phyloP scores from a whole-genome alignment of 306 rosid species.

The Gastrolobium villosum region DNA sequence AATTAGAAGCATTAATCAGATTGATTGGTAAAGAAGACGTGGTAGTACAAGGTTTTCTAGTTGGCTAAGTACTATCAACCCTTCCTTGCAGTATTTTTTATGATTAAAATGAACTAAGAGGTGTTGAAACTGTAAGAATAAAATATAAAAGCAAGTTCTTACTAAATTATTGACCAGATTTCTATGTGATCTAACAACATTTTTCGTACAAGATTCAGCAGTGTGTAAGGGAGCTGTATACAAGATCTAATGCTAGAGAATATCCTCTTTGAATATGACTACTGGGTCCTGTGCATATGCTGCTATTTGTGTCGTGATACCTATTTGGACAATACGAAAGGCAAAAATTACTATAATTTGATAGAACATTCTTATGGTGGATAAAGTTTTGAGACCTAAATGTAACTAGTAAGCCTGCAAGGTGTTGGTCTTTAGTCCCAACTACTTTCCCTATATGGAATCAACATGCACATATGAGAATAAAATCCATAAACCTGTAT shows the following conservation, averaged over 20 bases:
- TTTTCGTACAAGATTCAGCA: constrained; percentile 34
- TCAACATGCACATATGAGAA: constrained; percentile 35
- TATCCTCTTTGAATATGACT: constrained; percentile 52
- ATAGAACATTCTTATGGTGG: constrained; percentile 45
- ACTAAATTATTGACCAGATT: constrained; percentile 25
- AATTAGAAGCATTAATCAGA: constrained; percentile 37
- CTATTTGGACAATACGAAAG: constrained; percentile 41
- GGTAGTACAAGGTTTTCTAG: constrained; percentile 38
- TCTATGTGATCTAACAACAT: constrained; percentile 24
- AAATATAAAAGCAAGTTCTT: constrained; percentile 14
- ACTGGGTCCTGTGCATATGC: constrained; percentile 56
- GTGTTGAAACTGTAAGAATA: constrained; percentile 13
- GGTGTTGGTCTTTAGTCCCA: constrained; percentile 39
- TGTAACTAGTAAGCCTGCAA: constrained; percentile 25
- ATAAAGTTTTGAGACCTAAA: constrained; percentile 41
- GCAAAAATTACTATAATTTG: constrained; percentile 34
- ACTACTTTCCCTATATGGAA: constrained; percentile 27
- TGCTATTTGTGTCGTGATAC: constrained; percentile 28
- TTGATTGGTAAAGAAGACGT: constrained; percentile 16
- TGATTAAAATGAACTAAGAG: constrained; percentile 2
- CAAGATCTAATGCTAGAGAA: constrained; percentile 36
- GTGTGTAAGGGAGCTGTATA: constrained; percentile 37
- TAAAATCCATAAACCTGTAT: constrained; percentile 8
- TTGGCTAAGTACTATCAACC: constrained; percentile 36
- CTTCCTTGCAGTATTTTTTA: constrained; percentile 22